These are phyloP conservation scores for Brassica balearica DNA, from an alignment of 441 rosid species.

Conservation along the genomic window DNA sequence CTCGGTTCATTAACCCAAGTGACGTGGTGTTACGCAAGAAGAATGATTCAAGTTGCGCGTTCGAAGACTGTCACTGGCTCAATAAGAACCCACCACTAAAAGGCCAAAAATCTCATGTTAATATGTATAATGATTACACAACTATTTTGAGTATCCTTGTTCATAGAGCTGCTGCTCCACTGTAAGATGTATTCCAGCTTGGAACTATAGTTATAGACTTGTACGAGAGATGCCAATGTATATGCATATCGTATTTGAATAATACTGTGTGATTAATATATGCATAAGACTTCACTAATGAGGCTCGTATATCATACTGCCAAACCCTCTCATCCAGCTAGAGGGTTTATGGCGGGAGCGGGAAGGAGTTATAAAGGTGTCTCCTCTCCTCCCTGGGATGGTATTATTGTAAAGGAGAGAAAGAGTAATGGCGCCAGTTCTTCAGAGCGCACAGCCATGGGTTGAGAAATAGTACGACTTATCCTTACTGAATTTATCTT, in stretches of 20 bases:
- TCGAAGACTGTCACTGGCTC: conserved; percentile 90
- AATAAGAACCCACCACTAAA: conserved; percentile 49
- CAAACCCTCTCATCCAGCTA: neutral
- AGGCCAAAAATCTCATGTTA: conserved; percentile 38
- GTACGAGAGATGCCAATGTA: conserved; percentile 8
- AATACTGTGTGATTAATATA: too few species aligned
- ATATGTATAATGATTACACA: conserved; percentile 8
- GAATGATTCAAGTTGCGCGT: conserved; percentile 54
- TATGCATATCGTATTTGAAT: neutral
- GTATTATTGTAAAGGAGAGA: neutral
- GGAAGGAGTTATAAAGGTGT: conserved; percentile 32
- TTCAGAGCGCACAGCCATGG: conserved; percentile 94
- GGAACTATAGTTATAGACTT: conserved; percentile 16
- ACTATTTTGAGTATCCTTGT: conserved; percentile 21
- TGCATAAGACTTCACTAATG: too few species aligned
- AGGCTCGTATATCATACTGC: neutral
- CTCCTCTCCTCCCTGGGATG: neutral
- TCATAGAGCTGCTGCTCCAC: neutral
- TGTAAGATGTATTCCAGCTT: conserved; percentile 12
- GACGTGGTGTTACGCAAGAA: conserved; percentile 56
- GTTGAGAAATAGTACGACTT: conserved; percentile 88
- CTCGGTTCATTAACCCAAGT: conserved; percentile 52
- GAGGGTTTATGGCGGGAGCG: conserved; percentile 29
- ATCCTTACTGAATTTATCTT: neutral
- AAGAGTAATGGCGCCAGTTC: conserved; percentile 76